phyloP scores from a whole-genome alignment of 2,329 filamentous ascomycete genomes.

The Aspergillus spinulosporus region DNA sequence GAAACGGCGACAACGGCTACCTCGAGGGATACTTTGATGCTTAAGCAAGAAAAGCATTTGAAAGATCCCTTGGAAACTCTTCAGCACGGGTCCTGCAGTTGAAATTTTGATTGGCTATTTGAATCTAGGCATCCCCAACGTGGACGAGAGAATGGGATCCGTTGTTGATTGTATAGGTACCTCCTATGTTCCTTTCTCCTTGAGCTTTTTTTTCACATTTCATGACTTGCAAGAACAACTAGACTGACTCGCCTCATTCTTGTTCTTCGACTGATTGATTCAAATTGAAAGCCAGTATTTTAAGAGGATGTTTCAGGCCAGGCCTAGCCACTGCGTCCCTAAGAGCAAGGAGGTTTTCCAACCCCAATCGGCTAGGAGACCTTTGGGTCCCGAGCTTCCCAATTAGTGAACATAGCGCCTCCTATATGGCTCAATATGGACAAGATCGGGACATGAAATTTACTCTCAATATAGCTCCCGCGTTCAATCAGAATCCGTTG shows the following conservation, averaged over 20 bases:
- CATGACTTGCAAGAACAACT: neutral
- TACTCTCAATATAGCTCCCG: neutral
- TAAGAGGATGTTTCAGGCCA: neutral
- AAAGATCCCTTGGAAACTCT: neutral
- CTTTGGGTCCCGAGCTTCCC: neutral
- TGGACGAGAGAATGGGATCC: neutral
- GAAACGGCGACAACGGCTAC: neutral
- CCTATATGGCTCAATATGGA: neutral
- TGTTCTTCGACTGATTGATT: neutral
- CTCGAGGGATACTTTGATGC: neutral
- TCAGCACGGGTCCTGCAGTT: neutral
- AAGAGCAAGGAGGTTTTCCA: neutral
- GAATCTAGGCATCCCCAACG: neutral
- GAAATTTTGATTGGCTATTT: constrained; percentile 1
- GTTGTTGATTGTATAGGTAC: neutral
- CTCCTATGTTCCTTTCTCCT: neutral
- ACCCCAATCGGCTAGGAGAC: neutral
- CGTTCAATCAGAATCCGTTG: neutral
- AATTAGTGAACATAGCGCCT: neutral
- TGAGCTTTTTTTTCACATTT: neutral
- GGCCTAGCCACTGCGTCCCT: neutral
- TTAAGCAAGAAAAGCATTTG: neutral
- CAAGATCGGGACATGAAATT: neutral
- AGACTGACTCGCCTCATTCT: neutral
- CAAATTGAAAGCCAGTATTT: neutral